Evolutionary conservation across 768 basidiomycete species (phyloP), one percentile per base, ranked within the genome.

Genomic region (Fomitopsis serialis): DNA sequence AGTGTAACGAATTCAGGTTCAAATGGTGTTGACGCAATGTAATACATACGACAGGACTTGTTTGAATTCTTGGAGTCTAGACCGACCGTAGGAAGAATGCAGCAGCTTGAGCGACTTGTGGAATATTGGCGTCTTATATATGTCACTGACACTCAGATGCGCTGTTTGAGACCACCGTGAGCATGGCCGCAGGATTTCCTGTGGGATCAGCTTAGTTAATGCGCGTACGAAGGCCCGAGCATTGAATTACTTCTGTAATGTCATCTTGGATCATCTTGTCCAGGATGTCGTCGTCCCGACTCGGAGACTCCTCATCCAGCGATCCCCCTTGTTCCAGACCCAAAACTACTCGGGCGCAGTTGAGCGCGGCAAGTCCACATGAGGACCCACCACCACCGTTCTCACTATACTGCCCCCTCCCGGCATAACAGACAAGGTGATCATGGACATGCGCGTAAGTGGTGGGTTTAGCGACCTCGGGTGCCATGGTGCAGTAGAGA

Each of bases 291-390:
- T n/a, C n/a, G n/a, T n/a, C n/a, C n/a, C n/a, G n/a, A n/a, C n/a
- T n/a, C n/a, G n/a, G n/a, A n/a, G n/a, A n/a, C n/a, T 56, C 59
- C 11, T 52, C 60, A 6, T 64, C 71, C 22, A 45, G 50, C 22
- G 64, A 29, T 2, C 72, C 69, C 5, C 62, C 63, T 34, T 66
- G 58, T 48, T 76, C 70, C 22, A 63, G 65, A 45, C 61, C 70
- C 32, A 83, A 74, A 8, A 76, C 69, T 7, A 81, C 58, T 48
- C 82, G 72, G 11, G 78, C 81, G 55, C 82, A 85, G 61, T 87
- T 86, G 61, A 87, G 66, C 1, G 81, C 79, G 22, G 85, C 85
- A 23, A 88, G 72, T 17, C 86, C 86, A 55, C 85, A 87, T 2
- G 84, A 75, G 36, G 85, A 79, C 27, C 66, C 65, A 6, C 75